Conservation (phyloP, 345 rosid genomes). For the Melastoma malabathricum region DNA sequence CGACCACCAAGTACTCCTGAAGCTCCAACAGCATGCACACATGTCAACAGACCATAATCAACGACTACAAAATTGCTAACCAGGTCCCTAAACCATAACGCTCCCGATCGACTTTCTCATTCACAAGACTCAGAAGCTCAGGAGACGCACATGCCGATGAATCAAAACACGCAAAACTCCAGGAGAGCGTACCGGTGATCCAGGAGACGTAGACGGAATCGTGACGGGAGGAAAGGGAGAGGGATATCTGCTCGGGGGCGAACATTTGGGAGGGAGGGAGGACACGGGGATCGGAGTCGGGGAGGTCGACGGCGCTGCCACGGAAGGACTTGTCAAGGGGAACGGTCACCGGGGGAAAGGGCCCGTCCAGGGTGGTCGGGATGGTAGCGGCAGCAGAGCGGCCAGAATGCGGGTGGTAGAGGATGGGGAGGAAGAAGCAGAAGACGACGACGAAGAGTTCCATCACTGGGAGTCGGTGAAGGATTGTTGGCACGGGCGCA, state of each 20-base stretch:
- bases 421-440: conserved; percentile 1
- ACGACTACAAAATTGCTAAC: no score
- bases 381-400: conserved; percentile 12
- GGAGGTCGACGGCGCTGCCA: conserved; percentile 61
- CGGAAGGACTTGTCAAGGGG: conserved; percentile 49
- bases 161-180: not conserved
- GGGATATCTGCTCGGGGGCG: conserved; percentile 60
- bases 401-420: not conserved
- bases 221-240: conserved; percentile 55
- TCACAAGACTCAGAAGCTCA: no score
- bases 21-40: no score
- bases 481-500: not conserved
- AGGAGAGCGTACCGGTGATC: conserved; percentile 52
- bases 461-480: not conserved
- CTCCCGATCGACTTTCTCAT: no score
- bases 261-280: conserved; percentile 23
- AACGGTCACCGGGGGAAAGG: conserved; percentile 55
- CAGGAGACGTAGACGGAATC: conserved; percentile 80
- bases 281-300: conserved; percentile 52
- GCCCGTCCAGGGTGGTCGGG: conserved; percentile 60
- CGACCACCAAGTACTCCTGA: no score
- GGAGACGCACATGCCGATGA: no score
- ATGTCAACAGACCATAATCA: no score
- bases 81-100: no score
- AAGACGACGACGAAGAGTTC: not conserved